Base-by-base conservation (phyloP, 2,329 filamentous ascomycete species). In the Pezizomycotina sp. region DNA sequence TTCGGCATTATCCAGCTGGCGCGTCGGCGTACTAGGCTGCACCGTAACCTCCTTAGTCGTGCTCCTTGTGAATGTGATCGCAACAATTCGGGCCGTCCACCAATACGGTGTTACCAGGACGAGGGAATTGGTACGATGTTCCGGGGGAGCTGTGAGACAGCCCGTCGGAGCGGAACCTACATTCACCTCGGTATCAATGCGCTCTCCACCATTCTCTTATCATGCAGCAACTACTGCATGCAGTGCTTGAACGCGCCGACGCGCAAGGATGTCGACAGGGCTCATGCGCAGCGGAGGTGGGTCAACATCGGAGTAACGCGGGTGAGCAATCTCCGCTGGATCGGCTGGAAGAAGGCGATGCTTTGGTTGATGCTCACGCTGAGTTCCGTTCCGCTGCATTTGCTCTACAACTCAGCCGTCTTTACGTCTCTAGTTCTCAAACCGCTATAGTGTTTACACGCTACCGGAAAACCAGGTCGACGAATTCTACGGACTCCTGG, bases 141-240 rank as follows among this genome's bases (percentile, higher is more conserved):
- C 10, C 6, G 10, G 5, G 22, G 31, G 8, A 14, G 12, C 10
- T 34, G 31, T 18, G 16, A 34, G 4, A 10, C 5, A 4, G 20
- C 22, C 7, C 25, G 27, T 9, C 4, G 2, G 15, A 26, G 4
- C 7, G 3, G 10, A 5, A 34, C 31, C 4, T 6, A 12, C 7
- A 2, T 18, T 14, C 64, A 68, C 49, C 47, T 68, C 16, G 36
- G 59, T 2, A 60, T 69, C 48, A 69, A 69, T 49, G 38, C 57
- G 1, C 51, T 65, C 22, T 58, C 59, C 19, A 65, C 62, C 0
- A 37, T 58, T 1, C 38, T 67, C 10, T 55, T 68, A 0, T 56
- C 58, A 1, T 61, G 62, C 3, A 62, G 59, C 22, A 66, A 65
- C 47, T 66, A 63, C 39, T 60, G 57, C 39, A 67, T 67, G 62